Evolutionary conservation across 768 basidiomycete genomes (phyloP).

Genomic region (Tulasnella sp.): DNA sequence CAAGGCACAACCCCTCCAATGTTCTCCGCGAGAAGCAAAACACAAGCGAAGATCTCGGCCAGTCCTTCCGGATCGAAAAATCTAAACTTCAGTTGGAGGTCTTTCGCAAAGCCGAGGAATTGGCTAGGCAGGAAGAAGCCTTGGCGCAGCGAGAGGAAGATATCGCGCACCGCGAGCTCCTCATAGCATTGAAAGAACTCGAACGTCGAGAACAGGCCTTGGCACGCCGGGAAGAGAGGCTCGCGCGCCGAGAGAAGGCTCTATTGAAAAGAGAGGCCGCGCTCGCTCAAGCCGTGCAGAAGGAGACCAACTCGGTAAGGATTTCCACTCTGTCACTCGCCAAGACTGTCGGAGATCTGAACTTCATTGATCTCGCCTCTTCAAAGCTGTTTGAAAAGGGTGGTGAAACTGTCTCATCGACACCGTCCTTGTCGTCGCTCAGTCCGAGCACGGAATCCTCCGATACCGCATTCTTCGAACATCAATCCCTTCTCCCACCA

Average conservation of each 20-base stretch:
- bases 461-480: neutral
- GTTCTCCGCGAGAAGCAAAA: no score
- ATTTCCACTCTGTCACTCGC: neutral
- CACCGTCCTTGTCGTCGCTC: neutral
- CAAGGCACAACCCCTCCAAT: neutral
- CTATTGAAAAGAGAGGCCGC: slow-evolving; percentile 1
- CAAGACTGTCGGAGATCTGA: slow-evolving; percentile 2
- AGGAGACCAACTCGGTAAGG: neutral
- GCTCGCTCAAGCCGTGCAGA: neutral
- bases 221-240: neutral
- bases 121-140: neutral
- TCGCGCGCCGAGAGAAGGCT: slow-evolving; percentile 2
- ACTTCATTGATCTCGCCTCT: slow-evolving; percentile 1
- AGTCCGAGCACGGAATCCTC: neutral
- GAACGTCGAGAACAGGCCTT: slow-evolving; percentile 6
- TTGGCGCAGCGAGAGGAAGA: slow-evolving; percentile 9
- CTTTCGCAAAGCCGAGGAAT: neutral
- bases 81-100: slow-evolving; percentile 6
- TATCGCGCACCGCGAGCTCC: slow-evolving; percentile 8
- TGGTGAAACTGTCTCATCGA: neutral
- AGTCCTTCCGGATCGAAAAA: slow-evolving; percentile 12
- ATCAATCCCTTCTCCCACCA: neutral
- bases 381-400: neutral
- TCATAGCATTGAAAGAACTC: slow-evolving; percentile 11
- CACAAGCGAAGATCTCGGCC: no score